These are phyloP conservation scores for Paramecium sonneborni DNA, from an alignment of 73 alveolate species.

Conservation along the genomic window DNA sequence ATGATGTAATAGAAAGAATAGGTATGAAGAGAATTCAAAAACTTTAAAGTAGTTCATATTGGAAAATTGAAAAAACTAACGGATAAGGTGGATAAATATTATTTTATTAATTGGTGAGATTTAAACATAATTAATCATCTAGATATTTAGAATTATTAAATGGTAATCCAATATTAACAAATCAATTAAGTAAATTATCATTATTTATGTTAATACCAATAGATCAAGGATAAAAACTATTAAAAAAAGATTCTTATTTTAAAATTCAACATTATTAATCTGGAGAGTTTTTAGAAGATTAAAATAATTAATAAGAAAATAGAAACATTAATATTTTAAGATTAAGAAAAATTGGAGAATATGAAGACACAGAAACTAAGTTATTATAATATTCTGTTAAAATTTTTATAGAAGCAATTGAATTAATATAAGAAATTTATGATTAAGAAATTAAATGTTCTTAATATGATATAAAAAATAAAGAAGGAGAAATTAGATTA, in stretches of 20 bases:
- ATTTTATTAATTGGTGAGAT: background rate
- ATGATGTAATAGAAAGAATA: conserved; percentile 50
- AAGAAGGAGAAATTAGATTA: background rate
- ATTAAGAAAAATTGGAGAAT: conserved; percentile 30
- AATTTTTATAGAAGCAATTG: background rate
- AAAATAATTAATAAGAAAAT: background rate
- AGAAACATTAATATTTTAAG: background rate
- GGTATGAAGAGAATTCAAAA: conserved; percentile 36
- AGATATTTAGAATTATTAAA: background rate
- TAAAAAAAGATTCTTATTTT: conserved; percentile 42
- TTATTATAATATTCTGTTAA: background rate
- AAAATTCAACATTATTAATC: conserved; percentile 10
- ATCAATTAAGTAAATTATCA: background rate
- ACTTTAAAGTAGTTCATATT: conserved; percentile 4
- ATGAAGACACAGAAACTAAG: conserved; percentile 35
- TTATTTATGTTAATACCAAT: conserved; percentile 24
- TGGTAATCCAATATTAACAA: background rate
- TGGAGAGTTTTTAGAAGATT: background rate
- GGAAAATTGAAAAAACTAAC: conserved; percentile 32
- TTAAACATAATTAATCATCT: conserved; percentile 18
- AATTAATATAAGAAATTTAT: background rate
- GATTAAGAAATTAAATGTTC: background rate
- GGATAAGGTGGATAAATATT: background rate
- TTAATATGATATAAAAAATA: background rate
- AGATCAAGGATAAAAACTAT: background rate